Evolutionary conservation across 345 rosid genomes (phyloP), one percentile per base, ranked within the genome.

Genomic region (Corchorus capsularis): DNA sequence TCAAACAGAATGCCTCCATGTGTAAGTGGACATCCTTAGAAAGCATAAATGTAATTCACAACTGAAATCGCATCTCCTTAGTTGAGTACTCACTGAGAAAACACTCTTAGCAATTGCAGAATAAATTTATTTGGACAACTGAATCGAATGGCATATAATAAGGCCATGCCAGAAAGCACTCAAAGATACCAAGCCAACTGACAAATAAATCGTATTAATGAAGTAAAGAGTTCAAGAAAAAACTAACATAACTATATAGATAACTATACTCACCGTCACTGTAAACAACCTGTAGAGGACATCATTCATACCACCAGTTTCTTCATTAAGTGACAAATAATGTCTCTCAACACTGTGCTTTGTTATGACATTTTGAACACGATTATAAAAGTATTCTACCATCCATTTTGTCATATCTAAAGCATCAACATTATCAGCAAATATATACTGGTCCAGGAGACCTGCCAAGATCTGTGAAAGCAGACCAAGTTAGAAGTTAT

Each of bases 241-340:
- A 22, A 41, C 54, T 14, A 63, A 37, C 16, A 41, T 14, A 74
- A 39, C n/a, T 68, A 32, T 17, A 14, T 4, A 67, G 37, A 27
- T 53, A 45, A 1, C 34, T 71, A 50, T 17, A 77, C 87, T 4
- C 72, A 92, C 99, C 70, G 97, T 93, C 61, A 93, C 72, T 57
- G 62, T 82, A 74, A 79, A 95, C 78, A 95, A 82, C 82, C 74
- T 87, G 82, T 95, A 93, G 47, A 93, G 96, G 71, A 95, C 86
- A 83, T 95, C 99, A 82, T 95, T 95, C 99, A 95, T 93, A 74
- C 99, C 99, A 72, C 99, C 98, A 37, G 96, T 92, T 83, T 95
- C 99, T 76, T 93, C 98, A 46, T 95, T 95, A 15, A 93, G 94
- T 4, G 99, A 91, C 57, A 16, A 74, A 87, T 86, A 95, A 70